A percentile compares a stretch with the other conserved stretches of the same genome.
Evolutionary conservation across 2,329 filamentous ascomycete genomes (phyloP).

Genomic region (Diaporthe sp.): DNA sequence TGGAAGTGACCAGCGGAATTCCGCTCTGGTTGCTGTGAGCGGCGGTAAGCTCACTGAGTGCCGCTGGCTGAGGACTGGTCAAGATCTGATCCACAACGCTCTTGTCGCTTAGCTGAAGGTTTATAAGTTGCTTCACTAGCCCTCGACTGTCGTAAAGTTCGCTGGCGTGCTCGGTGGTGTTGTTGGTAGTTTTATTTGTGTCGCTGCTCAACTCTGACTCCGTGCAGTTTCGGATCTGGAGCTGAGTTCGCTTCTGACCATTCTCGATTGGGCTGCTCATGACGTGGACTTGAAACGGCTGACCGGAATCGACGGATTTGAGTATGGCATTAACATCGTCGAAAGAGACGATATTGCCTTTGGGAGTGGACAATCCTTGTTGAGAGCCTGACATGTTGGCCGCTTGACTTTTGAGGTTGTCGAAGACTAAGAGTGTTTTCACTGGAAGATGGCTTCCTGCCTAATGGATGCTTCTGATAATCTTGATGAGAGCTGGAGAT

Average conservation of each 20-base stretch:
- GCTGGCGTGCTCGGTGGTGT: neutral
- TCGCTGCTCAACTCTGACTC: no score
- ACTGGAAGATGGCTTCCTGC: neutral
- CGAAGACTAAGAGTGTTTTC: neutral
- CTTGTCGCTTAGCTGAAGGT: neutral
- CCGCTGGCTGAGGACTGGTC: neutral
- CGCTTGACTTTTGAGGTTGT: no score
- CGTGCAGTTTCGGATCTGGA: neutral
- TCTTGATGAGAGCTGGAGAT: neutral
- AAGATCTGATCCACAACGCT: neutral
- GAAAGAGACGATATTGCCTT: neutral
- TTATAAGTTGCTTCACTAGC: slow-evolving; percentile 18
- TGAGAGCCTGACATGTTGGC: neutral
- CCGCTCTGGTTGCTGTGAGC: neutral
- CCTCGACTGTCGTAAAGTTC: neutral
- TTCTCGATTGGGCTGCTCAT: neutral
- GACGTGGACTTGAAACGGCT: neutral
- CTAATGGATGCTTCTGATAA: neutral
- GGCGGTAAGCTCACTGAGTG: neutral
- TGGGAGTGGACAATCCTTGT: neutral
- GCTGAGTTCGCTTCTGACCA: neutral
- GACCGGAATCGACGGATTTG: neutral
- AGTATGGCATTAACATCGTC: neutral
- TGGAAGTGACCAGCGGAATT: neutral
- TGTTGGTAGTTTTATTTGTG: neutral